Evolutionary conservation across 2,329 filamentous ascomycete species (phyloP).

Genomic region (Neoscytalidium dimidiatum): DNA sequence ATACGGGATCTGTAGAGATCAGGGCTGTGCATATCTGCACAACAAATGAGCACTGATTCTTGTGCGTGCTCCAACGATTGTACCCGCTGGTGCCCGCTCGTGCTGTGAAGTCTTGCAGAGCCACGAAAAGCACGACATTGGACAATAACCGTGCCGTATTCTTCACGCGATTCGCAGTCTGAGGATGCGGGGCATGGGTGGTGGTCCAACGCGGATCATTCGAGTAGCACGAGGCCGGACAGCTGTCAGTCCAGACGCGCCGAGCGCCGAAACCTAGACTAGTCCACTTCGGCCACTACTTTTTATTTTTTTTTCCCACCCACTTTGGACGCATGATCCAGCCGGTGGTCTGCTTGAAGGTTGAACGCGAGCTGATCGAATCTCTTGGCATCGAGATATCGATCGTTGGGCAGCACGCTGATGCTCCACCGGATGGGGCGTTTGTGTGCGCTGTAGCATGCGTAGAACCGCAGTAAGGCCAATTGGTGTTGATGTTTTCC

Average conservation of each 20-base stretch:
- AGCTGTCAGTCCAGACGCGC: conserved; percentile 1
- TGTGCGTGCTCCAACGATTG: too few relatives aligned
- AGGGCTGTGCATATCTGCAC: too few relatives aligned
- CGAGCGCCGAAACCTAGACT: conserved; percentile 1
- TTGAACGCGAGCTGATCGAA: neutral
- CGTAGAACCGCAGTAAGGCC: neutral
- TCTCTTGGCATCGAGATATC: neutral
- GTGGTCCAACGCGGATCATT: conserved; percentile 7
- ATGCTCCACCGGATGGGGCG: neutral
- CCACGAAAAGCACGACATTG: neutral
- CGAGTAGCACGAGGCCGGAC: conserved; percentile 3
- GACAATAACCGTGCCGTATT: neutral
- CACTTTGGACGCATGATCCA: conserved; percentile 5
- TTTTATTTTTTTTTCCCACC: too few relatives aligned
- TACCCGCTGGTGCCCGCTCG: too few relatives aligned
- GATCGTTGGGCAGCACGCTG: conserved; percentile 16
- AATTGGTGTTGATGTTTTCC: neutral
- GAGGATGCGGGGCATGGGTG: neutral
- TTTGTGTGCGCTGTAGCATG: neutral
- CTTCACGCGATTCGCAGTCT: neutral
- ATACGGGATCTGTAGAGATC: too few relatives aligned
- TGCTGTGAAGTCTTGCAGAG: neutral
- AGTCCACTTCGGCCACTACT: neutral
- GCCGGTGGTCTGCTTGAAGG: neutral
- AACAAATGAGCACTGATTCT: too few relatives aligned